phyloP scores from a whole-genome alignment of 176 grass and related monocot genomes.

The Eleusine indica region DNA sequence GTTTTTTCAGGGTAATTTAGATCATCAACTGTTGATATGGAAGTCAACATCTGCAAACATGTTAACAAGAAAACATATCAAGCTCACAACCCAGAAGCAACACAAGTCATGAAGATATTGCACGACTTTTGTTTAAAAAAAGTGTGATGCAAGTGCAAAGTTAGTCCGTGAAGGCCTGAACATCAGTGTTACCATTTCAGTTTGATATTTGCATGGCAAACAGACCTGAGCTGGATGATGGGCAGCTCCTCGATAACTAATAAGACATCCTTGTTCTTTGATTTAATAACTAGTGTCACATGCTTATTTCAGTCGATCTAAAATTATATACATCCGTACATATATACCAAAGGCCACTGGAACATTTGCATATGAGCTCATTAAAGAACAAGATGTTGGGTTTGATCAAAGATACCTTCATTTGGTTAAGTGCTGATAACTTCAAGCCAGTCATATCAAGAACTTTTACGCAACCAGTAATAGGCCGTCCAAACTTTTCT shows the following conservation, averaged over 20 bases:
- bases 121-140: neutral
- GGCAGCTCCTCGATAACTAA: neutral
- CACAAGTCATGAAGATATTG: conserved; percentile 10
- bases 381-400: neutral
- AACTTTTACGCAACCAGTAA: conserved; percentile 77
- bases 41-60: conserved; percentile 79
- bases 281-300: conserved; percentile 13
- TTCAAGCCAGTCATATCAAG: conserved; percentile 95
- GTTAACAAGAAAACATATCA: conserved; percentile 41
- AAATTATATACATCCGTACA: neutral
- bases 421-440: conserved; percentile 84
- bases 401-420: conserved; percentile 64
- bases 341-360: neutral
- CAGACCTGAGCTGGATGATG: neutral
- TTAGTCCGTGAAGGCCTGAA: neutral
- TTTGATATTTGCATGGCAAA: conserved; percentile 1
- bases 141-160: neutral
- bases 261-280: neutral
- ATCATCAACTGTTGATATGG: conserved; percentile 93
- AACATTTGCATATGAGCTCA: neutral
- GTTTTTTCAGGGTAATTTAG: conserved; percentile 98
- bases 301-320: conserved; percentile 14
- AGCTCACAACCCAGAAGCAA: conserved; percentile 29
- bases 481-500: conserved; percentile 58
- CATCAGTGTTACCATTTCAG: neutral